Conservation (phyloP, 1,139 yeast genomes). For the Scheffersomyces parashehatae region DNA sequence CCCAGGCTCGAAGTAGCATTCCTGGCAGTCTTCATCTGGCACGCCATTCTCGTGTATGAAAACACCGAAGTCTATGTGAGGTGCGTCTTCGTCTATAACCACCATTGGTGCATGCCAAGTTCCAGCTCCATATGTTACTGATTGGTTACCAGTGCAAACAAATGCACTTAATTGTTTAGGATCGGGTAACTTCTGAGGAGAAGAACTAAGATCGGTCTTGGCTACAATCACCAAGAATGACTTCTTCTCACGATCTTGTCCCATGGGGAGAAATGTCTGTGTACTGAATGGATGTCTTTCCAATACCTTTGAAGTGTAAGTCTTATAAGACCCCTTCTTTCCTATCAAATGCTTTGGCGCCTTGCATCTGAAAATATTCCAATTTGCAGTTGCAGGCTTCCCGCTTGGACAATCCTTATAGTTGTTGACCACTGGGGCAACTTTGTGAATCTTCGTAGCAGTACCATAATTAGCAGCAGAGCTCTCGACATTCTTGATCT, state of each 20-base stretch:
- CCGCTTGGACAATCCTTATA: constrained; percentile 51
- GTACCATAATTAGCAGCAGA: constrained; percentile 90
- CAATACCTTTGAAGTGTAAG: constrained; percentile 65
- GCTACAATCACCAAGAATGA: constrained; percentile 87
- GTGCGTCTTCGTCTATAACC: constrained; percentile 53
- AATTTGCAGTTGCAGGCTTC: constrained; percentile 55
- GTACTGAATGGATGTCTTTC: constrained; percentile 92
- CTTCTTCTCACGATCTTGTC: constrained; percentile 47
- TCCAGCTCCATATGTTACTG: constrained; percentile 82
- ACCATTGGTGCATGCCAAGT: constrained; percentile 92
- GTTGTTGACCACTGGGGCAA: constrained; percentile 63
- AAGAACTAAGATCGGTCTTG: constrained; percentile 41
- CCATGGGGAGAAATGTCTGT: constrained; percentile 90
- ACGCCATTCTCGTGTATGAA: constrained; percentile 81
- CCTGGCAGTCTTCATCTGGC: constrained; percentile 80
- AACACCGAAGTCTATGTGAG: constrained; percentile 77
- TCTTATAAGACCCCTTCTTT: constrained; percentile 17
- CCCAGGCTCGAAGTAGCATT: constrained; percentile 69
- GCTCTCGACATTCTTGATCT: constrained; percentile 27
- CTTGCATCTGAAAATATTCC: constrained; percentile 82
- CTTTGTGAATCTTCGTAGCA: constrained; percentile 73
- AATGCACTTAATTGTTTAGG: constrained; percentile 63
- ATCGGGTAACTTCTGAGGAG: constrained; percentile 55
- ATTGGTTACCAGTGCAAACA: constrained; percentile 77
- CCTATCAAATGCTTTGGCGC: constrained; percentile 66